These are phyloP conservation scores for Geotrichum siamense DNA, from an alignment of 1,139 yeast genomes.

Conservation along the genomic window DNA sequence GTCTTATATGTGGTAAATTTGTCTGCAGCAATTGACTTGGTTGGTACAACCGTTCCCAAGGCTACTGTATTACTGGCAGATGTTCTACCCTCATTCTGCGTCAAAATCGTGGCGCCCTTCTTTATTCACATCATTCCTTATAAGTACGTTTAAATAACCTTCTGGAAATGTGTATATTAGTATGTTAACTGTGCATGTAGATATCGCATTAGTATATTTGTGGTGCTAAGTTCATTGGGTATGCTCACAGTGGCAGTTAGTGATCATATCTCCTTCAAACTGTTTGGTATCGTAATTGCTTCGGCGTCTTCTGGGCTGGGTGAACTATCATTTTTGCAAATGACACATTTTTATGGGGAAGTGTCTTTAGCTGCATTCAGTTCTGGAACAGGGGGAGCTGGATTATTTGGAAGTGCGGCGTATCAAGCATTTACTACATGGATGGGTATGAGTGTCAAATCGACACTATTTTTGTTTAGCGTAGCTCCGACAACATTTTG, in stretches of 20 bases:
- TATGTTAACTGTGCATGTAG: not conserved
- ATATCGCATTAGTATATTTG: slow-evolving; percentile 41
- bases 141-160: slow-evolving; percentile 17
- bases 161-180: not conserved
- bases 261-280: slow-evolving; percentile 34
- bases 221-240: slow-evolving; percentile 59
- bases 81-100: slow-evolving; percentile 68
- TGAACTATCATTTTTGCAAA: slow-evolving; percentile 76
- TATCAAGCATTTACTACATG: slow-evolving; percentile 52
- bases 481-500: slow-evolving; percentile 42
- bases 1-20: slow-evolving; percentile 84
- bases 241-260: slow-evolving; percentile 62
- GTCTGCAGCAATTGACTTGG: slow-evolving; percentile 87
- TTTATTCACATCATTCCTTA: slow-evolving; percentile 64
- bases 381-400: slow-evolving; percentile 95
- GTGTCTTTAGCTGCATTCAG: slow-evolving; percentile 77
- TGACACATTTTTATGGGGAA: slow-evolving; percentile 57
- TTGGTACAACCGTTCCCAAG: slow-evolving; percentile 77
- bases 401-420: slow-evolving; percentile 66
- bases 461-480: slow-evolving; percentile 44
- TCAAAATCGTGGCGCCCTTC: slow-evolving; percentile 73
- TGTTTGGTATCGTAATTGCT: slow-evolving; percentile 73
- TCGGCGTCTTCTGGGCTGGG: slow-evolving; percentile 85
- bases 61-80: slow-evolving; percentile 82
- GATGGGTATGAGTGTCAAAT: slow-evolving; percentile 40